phyloP scores from a whole-genome alignment of 495 filamentous ascomycete species.

The Neurospora sp. region DNA sequence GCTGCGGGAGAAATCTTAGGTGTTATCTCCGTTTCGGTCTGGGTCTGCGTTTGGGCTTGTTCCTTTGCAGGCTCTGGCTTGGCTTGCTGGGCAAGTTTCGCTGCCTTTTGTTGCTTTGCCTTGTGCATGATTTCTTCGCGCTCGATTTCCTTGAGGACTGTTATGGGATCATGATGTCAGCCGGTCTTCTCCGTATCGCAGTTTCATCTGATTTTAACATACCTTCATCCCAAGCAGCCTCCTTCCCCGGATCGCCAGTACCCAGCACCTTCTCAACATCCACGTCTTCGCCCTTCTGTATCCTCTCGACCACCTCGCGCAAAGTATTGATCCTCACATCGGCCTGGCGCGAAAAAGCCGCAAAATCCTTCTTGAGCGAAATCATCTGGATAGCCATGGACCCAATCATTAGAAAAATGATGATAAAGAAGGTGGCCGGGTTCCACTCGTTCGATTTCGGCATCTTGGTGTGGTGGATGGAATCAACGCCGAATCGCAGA shows the following conservation, averaged over 20 bases:
- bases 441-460: constrained; percentile 67
- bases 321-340: constrained; percentile 71
- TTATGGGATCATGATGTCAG: background rate
- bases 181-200: constrained; percentile 2
- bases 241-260: constrained; percentile 62
- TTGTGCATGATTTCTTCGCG: constrained; percentile 54
- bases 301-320: constrained; percentile 69
- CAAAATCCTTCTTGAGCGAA: constrained; percentile 62
- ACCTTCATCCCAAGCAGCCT: constrained; percentile 87
- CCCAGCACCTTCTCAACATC: constrained; percentile 80
- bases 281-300: constrained; percentile 79
- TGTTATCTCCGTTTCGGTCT: constrained; percentile 7
- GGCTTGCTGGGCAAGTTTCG: background rate
- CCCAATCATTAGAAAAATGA: constrained; percentile 83
- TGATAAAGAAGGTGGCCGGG: constrained; percentile 84
- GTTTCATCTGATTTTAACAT: constrained; percentile 7
- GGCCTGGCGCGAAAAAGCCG: constrained; percentile 58
- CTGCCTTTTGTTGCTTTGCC: constrained; percentile 13
- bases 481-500: constrained; percentile 13
- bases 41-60: constrained; percentile 3
- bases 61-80: background rate
- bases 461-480: constrained; percentile 12
- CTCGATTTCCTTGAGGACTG: constrained; percentile 74
- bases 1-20: background rate
- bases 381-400: constrained; percentile 93